Evolutionary conservation across 257 asterid species (phyloP).

Genomic region (Lycium ferocissimum): DNA sequence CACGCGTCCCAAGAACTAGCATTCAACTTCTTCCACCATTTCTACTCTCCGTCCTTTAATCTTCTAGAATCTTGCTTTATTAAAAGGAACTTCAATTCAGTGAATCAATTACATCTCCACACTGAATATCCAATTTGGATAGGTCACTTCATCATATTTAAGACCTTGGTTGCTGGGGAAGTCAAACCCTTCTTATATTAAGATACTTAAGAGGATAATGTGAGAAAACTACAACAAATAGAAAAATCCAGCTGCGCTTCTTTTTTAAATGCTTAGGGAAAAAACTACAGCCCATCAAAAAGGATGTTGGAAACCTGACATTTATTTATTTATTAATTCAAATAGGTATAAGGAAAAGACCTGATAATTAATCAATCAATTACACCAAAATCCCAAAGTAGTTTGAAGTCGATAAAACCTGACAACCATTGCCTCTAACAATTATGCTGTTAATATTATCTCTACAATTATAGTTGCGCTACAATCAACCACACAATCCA

Average conservation of each 20-base stretch:
- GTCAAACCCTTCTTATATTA: background rate
- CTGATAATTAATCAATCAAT: constrained; percentile 20
- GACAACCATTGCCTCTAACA: constrained; percentile 12
- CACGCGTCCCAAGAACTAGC: background rate
- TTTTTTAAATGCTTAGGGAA: background rate
- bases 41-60: background rate
- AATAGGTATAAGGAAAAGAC: constrained; percentile 10
- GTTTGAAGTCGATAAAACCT: background rate
- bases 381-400: background rate
- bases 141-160: constrained; percentile 16
- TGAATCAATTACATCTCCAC: constrained; percentile 12
- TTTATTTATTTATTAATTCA: background rate
- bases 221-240: background rate
- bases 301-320: background rate
- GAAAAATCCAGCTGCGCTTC: background rate
- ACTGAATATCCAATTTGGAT: background rate
- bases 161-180: background rate
- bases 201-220: background rate
- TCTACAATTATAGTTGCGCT: background rate
- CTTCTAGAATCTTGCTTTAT: background rate
- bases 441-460: background rate
- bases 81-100: background rate
- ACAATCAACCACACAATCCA: constrained; percentile 15
- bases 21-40: constrained; percentile 8
- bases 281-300: background rate